Evolutionary conservation across 2,329 filamentous ascomycete genomes (phyloP), one percentile per base, ranked within the genome.

Genomic region (Ciborinia camelliae): DNA sequence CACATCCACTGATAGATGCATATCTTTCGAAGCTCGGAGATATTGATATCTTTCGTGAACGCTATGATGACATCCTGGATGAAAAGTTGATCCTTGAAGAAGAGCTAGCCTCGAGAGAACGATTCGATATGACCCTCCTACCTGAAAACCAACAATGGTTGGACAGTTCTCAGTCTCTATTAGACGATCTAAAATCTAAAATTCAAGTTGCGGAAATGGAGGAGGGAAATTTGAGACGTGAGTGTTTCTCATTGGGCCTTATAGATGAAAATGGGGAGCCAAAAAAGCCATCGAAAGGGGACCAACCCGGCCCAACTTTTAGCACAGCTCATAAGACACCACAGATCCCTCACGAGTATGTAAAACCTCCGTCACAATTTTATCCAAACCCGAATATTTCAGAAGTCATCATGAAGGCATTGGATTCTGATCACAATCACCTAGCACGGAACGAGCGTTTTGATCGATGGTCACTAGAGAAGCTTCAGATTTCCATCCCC

Each of bases 221-320:
- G 18, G 52, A 66, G 0, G 45, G 52, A 15, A 8, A 47, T 1
- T 64, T 73, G 41, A 65, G 58, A 32, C 18, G 47, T 26, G 15
- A 66, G 6, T 73, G 71, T 41, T 51, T 71, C 0, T 28, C 52
- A 14, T 35, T 60, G 23, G 69, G 68, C 7, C 51, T 73, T 12
- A 64, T 73, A 5, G 70, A 73, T 45, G 66, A 72, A 15, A 50
- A 66, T 50, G 71, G 67, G 9, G 63, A 72, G 1, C 70, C 70
- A 4, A 67, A 65, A 2, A 48, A 62, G 35, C 63, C 71, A 12
- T 35, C 63, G 18, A 59, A 4, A 10, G 50, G 57, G 20, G 69
- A 68, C 23, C 41, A 59, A 35, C 26, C 5, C 3, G n/a, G 39
- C 6, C 39, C 20, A 66, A 68, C 43, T 41, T 20, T 8, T 18